Evolutionary conservation across 495 filamentous ascomycete species (phyloP).

Genomic region (Rhypophila decipiens): DNA sequence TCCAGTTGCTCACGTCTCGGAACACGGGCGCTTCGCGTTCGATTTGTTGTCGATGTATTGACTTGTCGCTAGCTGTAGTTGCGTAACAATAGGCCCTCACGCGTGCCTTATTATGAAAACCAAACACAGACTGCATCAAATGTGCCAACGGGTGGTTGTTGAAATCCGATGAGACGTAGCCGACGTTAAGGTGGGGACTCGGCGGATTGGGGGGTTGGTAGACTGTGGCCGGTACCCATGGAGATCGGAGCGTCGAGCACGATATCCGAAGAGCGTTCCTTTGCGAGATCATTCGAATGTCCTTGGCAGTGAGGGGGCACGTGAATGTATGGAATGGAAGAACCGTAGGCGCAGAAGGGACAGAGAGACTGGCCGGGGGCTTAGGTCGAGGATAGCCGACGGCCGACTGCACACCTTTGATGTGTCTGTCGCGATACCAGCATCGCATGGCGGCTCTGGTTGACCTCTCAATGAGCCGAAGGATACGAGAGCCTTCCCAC

Average conservation of each 20-base stretch:
- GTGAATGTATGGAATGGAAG: constrained; percentile 99
- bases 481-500: constrained; percentile 83
- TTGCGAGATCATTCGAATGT: constrained; percentile 92
- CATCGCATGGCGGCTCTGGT: constrained; percentile 69
- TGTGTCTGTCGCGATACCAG: constrained; percentile 83
- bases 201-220: constrained; percentile 82
- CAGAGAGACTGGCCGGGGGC: constrained; percentile 65
- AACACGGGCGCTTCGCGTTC: constrained; percentile 92
- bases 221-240: constrained; percentile 78
- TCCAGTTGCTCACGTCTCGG: constrained; percentile 80
- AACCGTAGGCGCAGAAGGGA: constrained; percentile 89
- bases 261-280: constrained; percentile 92
- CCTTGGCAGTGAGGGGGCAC: constrained; percentile 84
- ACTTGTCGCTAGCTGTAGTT: constrained; percentile 89
- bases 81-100: constrained; percentile 92
- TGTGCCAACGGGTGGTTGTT: constrained; percentile 98
- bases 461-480: constrained; percentile 82
- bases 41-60: constrained; percentile 87
- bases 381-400: constrained; percentile 67
- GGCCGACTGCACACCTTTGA: constrained; percentile 52
- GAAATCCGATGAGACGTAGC: constrained; percentile 97
- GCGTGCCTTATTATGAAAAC: constrained; percentile 66
- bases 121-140: constrained; percentile 99
- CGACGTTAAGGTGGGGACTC: constrained; percentile 74
- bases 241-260: constrained; percentile 72